Conservation (phyloP, 768 basidiomycete species). For the Fomitopsis serialis region DNA sequence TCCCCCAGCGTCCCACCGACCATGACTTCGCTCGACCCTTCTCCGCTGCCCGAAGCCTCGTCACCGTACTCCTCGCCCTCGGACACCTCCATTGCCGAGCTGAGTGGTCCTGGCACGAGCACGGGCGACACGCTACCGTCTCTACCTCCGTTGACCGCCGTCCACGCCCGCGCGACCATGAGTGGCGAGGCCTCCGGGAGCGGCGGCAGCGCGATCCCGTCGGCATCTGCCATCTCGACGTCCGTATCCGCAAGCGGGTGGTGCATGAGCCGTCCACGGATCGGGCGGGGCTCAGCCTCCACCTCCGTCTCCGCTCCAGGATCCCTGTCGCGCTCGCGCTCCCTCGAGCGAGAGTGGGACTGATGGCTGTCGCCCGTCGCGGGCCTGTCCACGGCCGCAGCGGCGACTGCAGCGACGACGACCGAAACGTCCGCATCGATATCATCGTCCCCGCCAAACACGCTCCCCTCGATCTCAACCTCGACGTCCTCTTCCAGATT, state of each 20-base stretch:
- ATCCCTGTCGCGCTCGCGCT: conserved; percentile 15
- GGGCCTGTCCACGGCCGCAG: conserved; percentile 12
- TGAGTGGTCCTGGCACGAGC: conserved; percentile 8
- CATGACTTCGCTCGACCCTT: conserved; percentile 13
- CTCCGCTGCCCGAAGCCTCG: conserved; percentile 17
- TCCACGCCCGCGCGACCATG: conserved; percentile 10
- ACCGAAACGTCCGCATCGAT: conserved; percentile 10
- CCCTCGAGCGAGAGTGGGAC: conserved; percentile 6
- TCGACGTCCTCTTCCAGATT: conserved; percentile 97
- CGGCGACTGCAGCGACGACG: conserved; percentile 7
- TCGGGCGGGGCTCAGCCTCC: conserved; percentile 17
- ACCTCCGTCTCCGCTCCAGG: conserved; percentile 29
- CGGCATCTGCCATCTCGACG: conserved; percentile 20
- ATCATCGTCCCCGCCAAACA: conserved; percentile 15
- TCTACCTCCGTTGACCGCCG: conserved; percentile 8
- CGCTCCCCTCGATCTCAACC: conserved; percentile 40
- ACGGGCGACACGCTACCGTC: conserved; percentile 18
- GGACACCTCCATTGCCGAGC: conserved; percentile 4
- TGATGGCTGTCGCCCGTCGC: conserved; percentile 13
- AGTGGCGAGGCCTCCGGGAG: conserved; percentile 20
- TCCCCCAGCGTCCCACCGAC: conserved; percentile 11
- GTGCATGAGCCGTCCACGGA: conserved; percentile 10
- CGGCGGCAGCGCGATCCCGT: conserved; percentile 12
- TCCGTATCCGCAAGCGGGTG: conserved; percentile 15
- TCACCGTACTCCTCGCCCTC: conserved; percentile 17